Evolutionary conservation across 345 rosid genomes (phyloP), one percentile per base, ranked within the genome.

Genomic region (Streptanthus diversifolius): DNA sequence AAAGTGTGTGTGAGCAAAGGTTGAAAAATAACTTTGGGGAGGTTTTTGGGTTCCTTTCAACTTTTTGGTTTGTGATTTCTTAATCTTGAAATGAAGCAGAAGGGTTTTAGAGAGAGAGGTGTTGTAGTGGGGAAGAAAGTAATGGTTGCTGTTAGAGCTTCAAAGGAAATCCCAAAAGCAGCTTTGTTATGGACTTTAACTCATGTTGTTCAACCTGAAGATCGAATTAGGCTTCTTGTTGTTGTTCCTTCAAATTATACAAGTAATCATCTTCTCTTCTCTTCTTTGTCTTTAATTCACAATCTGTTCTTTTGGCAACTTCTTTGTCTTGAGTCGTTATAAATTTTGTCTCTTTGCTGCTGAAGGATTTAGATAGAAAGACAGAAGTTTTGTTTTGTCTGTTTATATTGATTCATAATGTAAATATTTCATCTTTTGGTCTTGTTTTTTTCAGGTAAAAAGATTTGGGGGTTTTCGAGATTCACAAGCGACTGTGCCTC

Each of bases 151-250:
- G 92, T 90, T 53, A 86, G 76, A 75, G 97, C 98, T 57, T 84
- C 93, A 17, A 93, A 87, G 82, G 98, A 90, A 60, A 90, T 93
- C 41, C 85, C 98, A 2, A 88, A 83, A 74, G 87, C 83, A 74
- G 97, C 93, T 81, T 52, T 93, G 12, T 78, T 82, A 19, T 93
- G 98, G 98, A 90, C 93, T 67, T 82, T 90, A 82, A 93, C 93
- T 82, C 98, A 93, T 77, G 96, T 93, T 68, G 92, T 84, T 64
- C 96, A 90, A 66, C 92, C 97, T 76, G 93, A 92, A 47, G 93
- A 93, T 74, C 83, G 80, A 68, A 86, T 93, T 73, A 90, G 87
- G 77, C 87, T 93, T 69, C 93, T 93, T 21, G 95, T 90, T 72
- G 92, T 93, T 80, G 75, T 88, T 53, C 93, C 98, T 66, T 71